Percentiles rank a stretch among this genome's conserved stretches.
These are phyloP conservation scores for Crucibulum parvulum DNA, from an alignment of 1,284 basidiomycete species.

Conservation along the genomic window DNA sequence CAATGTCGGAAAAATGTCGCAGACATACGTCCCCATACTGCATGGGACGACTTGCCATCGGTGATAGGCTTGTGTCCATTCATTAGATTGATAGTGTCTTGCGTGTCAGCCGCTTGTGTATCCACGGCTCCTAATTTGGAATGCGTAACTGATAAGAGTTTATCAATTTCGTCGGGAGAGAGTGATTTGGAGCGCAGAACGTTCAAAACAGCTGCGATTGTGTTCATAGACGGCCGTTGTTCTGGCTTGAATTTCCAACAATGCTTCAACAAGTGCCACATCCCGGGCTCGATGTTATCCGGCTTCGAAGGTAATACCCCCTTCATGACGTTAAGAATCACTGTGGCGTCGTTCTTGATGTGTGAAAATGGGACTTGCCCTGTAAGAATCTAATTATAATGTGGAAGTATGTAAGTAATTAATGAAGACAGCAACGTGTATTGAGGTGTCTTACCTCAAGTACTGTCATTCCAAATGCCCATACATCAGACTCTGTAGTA, in stretches of 20 bases:
- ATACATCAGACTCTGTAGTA: slow-evolving; percentile 13
- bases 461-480: slow-evolving; percentile 22
- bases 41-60: too few species aligned
- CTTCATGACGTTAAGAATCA: slow-evolving; percentile 10
- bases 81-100: too few species aligned
- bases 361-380: slow-evolving; percentile 12
- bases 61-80: too few species aligned
- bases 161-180: not conserved
- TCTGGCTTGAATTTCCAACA: slow-evolving; percentile 13
- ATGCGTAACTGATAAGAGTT: not conserved
- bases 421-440: too few species aligned
- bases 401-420: not conserved
- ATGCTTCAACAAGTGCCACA: slow-evolving; percentile 12
- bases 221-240: slow-evolving; percentile 7
- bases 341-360: slow-evolving; percentile 12
- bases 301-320: slow-evolving; percentile 8
- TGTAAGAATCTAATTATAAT: slow-evolving; percentile 7
- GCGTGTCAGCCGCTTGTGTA: too few species aligned
- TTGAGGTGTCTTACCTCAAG: slow-evolving; percentile 8
- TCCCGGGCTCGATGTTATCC: not conserved
- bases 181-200: not conserved
- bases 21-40: too few species aligned
- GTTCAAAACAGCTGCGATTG: slow-evolving; percentile 2
- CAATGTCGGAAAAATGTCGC: too few species aligned
- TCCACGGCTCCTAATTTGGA: too few species aligned